Evolutionary conservation across 305 asterid species (phyloP).

Genomic region (Andrographis paniculata): DNA sequence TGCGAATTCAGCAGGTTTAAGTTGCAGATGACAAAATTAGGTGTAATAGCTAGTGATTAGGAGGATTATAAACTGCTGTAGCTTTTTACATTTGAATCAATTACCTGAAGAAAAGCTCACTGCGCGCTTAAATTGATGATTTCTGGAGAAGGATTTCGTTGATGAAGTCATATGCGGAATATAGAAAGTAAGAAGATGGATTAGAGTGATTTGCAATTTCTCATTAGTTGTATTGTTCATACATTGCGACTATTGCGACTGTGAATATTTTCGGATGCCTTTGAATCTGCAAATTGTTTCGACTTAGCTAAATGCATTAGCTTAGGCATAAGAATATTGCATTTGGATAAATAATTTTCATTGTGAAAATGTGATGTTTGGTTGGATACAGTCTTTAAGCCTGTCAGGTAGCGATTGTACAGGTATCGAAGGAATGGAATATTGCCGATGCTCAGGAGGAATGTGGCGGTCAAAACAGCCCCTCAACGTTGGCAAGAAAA

Average conservation of each 20-base stretch:
- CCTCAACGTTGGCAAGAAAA: constrained; percentile 98
- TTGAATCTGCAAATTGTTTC: background rate
- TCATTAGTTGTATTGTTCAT: background rate
- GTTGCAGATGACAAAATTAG: too few species aligned
- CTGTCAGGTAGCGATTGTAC: constrained; percentile 16
- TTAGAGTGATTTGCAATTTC: background rate
- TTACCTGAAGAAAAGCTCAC: background rate
- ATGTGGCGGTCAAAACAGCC: constrained; percentile 65
- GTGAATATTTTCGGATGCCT: background rate
- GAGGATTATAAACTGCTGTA: too few species aligned
- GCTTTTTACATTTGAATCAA: background rate
- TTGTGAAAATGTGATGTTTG: background rate
- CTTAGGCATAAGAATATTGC: background rate
- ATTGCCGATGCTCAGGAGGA: constrained; percentile 93
- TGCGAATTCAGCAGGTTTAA: too few species aligned
- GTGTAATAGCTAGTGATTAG: too few species aligned
- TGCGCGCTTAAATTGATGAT: background rate
- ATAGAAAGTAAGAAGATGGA: too few species aligned
- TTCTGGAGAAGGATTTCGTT: background rate
- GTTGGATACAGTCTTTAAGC: constrained; percentile 10
- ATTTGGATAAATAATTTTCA: background rate
- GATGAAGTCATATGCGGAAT: too few species aligned
- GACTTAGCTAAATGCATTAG: background rate
- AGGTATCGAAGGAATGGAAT: constrained; percentile 94
- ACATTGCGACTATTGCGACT: background rate